These are phyloP conservation scores for Senecio squalidus DNA, from an alignment of 140 eudicot genomes.

Conservation along the genomic window DNA sequence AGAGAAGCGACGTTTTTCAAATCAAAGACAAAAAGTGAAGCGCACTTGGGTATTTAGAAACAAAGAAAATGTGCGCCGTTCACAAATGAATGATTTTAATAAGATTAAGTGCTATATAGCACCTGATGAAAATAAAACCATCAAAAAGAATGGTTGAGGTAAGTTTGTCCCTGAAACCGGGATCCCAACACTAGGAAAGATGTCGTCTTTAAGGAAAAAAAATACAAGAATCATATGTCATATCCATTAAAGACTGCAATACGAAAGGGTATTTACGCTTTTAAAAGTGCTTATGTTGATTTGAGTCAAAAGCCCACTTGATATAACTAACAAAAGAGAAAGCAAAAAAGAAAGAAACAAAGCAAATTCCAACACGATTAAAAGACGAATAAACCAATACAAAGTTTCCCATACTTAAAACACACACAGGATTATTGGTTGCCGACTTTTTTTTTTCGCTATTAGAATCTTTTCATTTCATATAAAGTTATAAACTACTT, in stretches of 20 bases:
- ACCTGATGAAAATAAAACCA: slow-evolving; percentile 13
- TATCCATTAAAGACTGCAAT: slow-evolving; percentile 17
- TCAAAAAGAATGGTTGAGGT: slow-evolving; percentile 2
- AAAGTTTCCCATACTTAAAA: slow-evolving; percentile 6
- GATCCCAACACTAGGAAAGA: slow-evolving; percentile 22
- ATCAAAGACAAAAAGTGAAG: slow-evolving; percentile 1
- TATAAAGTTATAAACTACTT: too few species aligned
- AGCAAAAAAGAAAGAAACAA: slow-evolving; percentile 19
- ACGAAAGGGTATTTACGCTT: slow-evolving; percentile 12
- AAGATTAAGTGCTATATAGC: slow-evolving; percentile 13
- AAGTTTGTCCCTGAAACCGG: slow-evolving; percentile 18
- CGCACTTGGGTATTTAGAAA: slow-evolving; percentile 1
- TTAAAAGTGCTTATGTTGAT: slow-evolving; percentile 27
- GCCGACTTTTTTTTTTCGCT: slow-evolving; percentile 6
- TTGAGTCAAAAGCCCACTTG: slow-evolving; percentile 32
- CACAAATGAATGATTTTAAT: slow-evolving; percentile 1
- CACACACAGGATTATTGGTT: slow-evolving; percentile 14
- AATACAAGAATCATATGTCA: slow-evolving; percentile 26
- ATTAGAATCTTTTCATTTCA: slow-evolving; percentile 23
- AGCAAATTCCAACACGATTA: slow-evolving; percentile 36
- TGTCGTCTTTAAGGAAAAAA: slow-evolving; percentile 20
- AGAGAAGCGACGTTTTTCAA: not conserved
- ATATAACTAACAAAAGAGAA: slow-evolving; percentile 25
- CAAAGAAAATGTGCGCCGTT: slow-evolving; percentile 4
- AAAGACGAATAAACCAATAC: slow-evolving; percentile 19